Conservation (phyloP, 257 asterid species). For the Nicotiana benthamiana region DNA sequence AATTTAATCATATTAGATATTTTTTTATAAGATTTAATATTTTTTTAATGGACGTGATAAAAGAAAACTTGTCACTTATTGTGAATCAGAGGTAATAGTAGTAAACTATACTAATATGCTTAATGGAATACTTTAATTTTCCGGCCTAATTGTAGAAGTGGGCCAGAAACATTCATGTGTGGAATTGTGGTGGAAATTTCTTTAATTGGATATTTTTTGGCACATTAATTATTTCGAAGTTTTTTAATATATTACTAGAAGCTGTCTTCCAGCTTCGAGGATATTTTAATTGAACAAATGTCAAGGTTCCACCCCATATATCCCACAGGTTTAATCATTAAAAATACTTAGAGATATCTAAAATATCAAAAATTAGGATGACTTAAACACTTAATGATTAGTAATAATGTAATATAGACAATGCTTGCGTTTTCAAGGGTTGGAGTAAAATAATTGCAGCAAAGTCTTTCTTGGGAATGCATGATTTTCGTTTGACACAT, state of each 20-base stretch:
- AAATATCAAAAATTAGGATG: neutral
- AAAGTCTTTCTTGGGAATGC: too few relatives aligned
- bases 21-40: too few relatives aligned
- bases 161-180: neutral
- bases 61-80: too few relatives aligned
- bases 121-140: neutral
- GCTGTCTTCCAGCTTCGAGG: conserved; percentile 3
- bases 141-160: neutral
- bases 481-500: too few relatives aligned
- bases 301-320: too few relatives aligned
- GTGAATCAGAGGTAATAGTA: too few relatives aligned
- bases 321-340: neutral
- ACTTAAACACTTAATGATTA: neutral
- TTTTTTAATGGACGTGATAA: too few relatives aligned
- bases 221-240: neutral
- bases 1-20: too few relatives aligned
- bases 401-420: too few relatives aligned
- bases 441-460: too few relatives aligned
- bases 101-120: too few relatives aligned
- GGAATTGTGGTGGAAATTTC: conserved; percentile 4
- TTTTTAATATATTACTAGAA: neutral
- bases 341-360: neutral
- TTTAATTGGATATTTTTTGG: neutral
- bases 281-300: neutral
- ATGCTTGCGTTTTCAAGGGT: too few relatives aligned